Evolutionary conservation across 768 basidiomycete species (phyloP), one percentile per base, ranked within the genome.

Genomic region (Mycena pura): DNA sequence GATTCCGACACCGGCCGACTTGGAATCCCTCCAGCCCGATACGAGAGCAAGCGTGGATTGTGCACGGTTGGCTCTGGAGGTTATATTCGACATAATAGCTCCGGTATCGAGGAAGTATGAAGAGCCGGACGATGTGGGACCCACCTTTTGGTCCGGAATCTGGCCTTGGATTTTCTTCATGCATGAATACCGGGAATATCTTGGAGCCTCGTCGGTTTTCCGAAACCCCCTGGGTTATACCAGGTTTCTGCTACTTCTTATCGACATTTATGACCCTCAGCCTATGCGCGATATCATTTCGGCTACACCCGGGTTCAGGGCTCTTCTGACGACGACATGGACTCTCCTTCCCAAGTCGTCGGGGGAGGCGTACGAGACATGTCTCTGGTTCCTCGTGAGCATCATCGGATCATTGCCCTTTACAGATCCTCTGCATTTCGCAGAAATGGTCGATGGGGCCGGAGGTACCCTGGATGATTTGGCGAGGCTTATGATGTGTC

Each of bases 111-210:
- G 17, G 34, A 36, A 36, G 17, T 36, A 36, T 36, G 9, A 24
- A 31, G 43, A 45, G n/a, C 40, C 40, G 51, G 40, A 43, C 28
- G 28, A 53, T 14, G 19, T 41, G 7, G 40, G 51, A 14, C 28
- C 29, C 51, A 14, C 39, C 17, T 40, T 53, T 7, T 53, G 51
- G 51, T 17, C 51, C 19, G 24, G 39, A 31, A 29, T 53, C 5
- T 53, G 40, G 51, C 51, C 51, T 41, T 53, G 51, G 51, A 32
- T 29, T 11, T 53, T 41, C 29, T 53, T 53, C n/a, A 43, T 53
- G 40, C 40, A 53, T 21, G 51, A 53, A 43, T 24, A 53, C 13
- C 29, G 40, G 14, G 40, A 53, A 28, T 53, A 53, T 53, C 51
- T 53, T 31, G 19, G 28, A 8, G 39, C 40, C 11, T 19, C 40